phyloP scores from a whole-genome alignment of 2,329 filamentous ascomycete species.

The Trichophyton schoenleinii region DNA sequence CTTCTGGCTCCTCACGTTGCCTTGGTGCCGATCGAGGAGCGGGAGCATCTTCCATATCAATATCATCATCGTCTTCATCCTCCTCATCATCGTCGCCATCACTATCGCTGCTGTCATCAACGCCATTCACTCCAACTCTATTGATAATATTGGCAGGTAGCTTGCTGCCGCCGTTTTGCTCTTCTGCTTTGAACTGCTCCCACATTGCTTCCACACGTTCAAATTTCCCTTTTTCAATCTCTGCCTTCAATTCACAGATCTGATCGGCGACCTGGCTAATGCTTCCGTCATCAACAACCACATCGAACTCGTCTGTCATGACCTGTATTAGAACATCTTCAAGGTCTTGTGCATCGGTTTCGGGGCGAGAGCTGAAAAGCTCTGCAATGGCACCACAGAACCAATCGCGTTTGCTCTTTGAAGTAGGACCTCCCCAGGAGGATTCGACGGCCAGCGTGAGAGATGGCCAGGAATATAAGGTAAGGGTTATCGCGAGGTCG shows the following conservation, averaged over 20 bases:
- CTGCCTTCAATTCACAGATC: constrained; percentile 55
- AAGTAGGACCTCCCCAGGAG: constrained; percentile 75
- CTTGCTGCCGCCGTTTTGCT: constrained; percentile 33
- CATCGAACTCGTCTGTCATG: constrained; percentile 92
- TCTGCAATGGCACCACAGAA: constrained; percentile 79
- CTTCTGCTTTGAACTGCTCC: constrained; percentile 27
- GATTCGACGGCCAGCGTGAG: constrained; percentile 78
- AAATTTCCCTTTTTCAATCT: constrained; percentile 54
- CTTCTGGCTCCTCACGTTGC: constrained; percentile 55
- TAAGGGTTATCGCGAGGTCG: constrained; percentile 75
- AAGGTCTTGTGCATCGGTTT: constrained; percentile 63
- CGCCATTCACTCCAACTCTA: constrained; percentile 30
- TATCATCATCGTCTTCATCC: constrained; percentile 36
- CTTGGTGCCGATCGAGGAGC: constrained; percentile 27
- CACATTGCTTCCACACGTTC: constrained; percentile 53
- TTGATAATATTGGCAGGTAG: constrained; percentile 20
- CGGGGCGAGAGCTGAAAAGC: constrained; percentile 50
- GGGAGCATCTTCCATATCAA: constrained; percentile 59
- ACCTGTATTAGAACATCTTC: constrained; percentile 78
- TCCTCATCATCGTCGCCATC: constrained; percentile 42
- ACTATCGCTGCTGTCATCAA: constrained; percentile 46
- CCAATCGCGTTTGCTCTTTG: constrained; percentile 86
- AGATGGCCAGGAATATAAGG: constrained; percentile 76
- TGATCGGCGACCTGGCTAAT: constrained; percentile 59
- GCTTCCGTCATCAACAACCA: constrained; percentile 81